Base-by-base conservation (phyloP, 805 yeast genomes). In the Metschnikowia drakensbergensis region DNA sequence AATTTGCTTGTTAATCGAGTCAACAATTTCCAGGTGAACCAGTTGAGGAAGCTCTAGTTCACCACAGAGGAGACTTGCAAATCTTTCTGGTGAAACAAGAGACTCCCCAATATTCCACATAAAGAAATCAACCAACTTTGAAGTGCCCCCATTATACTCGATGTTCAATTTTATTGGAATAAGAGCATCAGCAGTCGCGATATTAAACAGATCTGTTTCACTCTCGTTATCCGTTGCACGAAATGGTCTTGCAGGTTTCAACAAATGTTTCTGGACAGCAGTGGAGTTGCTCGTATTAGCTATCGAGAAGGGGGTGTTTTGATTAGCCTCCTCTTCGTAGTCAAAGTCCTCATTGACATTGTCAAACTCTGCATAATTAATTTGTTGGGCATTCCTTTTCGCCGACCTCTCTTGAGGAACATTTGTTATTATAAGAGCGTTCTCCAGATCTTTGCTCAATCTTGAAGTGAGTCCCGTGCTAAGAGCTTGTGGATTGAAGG, bases 281-380 rank as follows among this genome's bases (percentile, higher is more conserved):
- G 62, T 47, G 42, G 63, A 63, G 45, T 68, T 79, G 45, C 76
- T 81, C 30, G 54, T 58, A 42, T 52, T 61, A 2, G 60, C 51
- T n/a, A 44, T 55, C n/a, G 55, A 45, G 30, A 51, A 46, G 25
- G 54, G 51, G 26, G 51, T 41, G 34, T 34, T 50, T 33, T 47
- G 47, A 29, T 51, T 38, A 33, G 55, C 47, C 17, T 54, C 57
- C 32, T 65, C 72, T 41, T 69, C 74, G 47, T 57, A 59, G 28
- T 68, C 73, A 40, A 55, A 57, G 48, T 67, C 81, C 48, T 78
- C 77, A 54, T 83, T 83, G 43, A 79, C 81, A 53, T 69, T 68
- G 45, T 88, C 96, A 50, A 81, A 76, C 62, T 89, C 97, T 0
- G 96, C 94, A 61, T 90, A 90, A 62, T 86, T 88, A 45, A 88